phyloP scores from a whole-genome alignment of 345 rosid genomes.

The Aegle marmelos region DNA sequence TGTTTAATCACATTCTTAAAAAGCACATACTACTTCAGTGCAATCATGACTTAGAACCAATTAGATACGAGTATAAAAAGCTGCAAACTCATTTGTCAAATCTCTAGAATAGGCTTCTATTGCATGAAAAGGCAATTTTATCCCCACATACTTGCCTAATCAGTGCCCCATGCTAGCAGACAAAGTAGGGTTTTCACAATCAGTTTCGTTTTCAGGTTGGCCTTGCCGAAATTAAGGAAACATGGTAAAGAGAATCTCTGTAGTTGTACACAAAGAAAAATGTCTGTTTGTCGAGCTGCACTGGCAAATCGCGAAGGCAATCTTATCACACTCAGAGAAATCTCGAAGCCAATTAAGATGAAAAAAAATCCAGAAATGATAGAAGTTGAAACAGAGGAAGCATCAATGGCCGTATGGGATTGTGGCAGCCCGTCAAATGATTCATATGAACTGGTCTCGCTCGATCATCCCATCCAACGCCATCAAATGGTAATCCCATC shows the following conservation, averaged over 20 bases:
- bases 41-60: too few species aligned
- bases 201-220: background rate
- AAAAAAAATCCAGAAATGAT: background rate
- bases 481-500: constrained; percentile 42
- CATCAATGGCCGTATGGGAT: constrained; percentile 37
- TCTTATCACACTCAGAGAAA: background rate
- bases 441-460: constrained; percentile 44
- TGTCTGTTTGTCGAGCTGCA: background rate
- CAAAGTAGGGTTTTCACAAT: background rate
- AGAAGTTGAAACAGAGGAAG: constrained; percentile 4
- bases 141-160: background rate
- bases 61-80: background rate
- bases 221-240: background rate
- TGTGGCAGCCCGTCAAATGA: constrained; percentile 57
- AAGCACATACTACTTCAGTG: background rate
- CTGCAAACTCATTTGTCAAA: background rate
- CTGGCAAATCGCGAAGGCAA: constrained; percentile 2
- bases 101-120: too few species aligned
- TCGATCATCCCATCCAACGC: constrained; percentile 50
- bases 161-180: background rate
- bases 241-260: constrained; percentile 15
- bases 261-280: background rate
- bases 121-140: constrained; percentile 11
- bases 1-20: background rate
- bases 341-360: background rate